These are phyloP conservation scores for Paecilomyces dactylethromorphus DNA, from an alignment of 2,329 filamentous ascomycete genomes.

Conservation along the genomic window DNA sequence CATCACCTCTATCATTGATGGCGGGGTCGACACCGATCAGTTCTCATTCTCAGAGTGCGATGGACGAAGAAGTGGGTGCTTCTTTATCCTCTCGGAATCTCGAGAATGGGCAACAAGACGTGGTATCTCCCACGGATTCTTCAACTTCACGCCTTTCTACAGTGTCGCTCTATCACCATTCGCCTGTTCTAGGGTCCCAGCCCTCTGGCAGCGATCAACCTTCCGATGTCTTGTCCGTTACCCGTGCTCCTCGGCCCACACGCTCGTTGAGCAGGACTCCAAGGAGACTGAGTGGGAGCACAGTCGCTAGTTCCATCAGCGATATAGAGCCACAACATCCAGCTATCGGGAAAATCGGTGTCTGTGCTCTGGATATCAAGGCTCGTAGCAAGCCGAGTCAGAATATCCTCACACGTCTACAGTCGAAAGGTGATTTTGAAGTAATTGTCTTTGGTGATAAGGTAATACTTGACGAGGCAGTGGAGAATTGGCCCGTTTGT, in stretches of 20 bases:
- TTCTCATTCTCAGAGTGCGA: neutral
- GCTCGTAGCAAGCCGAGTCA: constrained; percentile 93
- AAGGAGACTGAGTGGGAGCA: constrained; percentile 74
- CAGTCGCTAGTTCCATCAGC: constrained; percentile 73
- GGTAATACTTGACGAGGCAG: constrained; percentile 92
- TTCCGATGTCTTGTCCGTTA: constrained; percentile 30
- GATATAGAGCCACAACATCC: constrained; percentile 43
- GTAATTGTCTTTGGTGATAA: constrained; percentile 98
- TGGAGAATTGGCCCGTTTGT: constrained; percentile 93
- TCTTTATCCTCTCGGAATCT: neutral
- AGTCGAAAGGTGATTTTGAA: constrained; percentile 87
- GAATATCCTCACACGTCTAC: constrained; percentile 89
- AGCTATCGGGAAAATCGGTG: constrained; percentile 66
- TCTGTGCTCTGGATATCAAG: constrained; percentile 93
- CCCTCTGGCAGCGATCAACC: constrained; percentile 12
- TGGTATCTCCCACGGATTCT: constrained; percentile 9
- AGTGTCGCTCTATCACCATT: constrained; percentile 7
- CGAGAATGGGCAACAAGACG: constrained; percentile 4
- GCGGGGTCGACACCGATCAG: neutral
- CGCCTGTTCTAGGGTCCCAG: constrained; percentile 9
- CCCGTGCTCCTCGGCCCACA: constrained; percentile 21
- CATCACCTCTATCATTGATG: neutral
- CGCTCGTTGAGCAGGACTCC: constrained; percentile 62
- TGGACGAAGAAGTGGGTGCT: constrained; percentile 5
- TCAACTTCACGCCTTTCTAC: constrained; percentile 12